Percentiles rank a stretch among this genome's conserved stretches.
Conservation (phyloP, 306 rosid species). For the Canavalia ensiformis region DNA sequence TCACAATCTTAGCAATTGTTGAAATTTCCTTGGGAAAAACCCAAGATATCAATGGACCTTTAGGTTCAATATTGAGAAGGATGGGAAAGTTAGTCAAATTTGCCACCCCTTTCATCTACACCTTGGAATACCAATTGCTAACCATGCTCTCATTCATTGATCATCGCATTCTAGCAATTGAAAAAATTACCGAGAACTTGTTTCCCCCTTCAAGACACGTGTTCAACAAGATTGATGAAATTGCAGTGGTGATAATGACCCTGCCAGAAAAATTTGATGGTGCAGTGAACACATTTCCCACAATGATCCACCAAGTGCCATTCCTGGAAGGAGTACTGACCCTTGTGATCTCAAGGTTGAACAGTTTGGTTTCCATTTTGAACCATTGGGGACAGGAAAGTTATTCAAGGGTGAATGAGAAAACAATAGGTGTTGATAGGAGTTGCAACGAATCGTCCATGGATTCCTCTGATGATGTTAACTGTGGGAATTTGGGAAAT, state of each 20-base stretch:
- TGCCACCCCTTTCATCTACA: slow-evolving; percentile 53
- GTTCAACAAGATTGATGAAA: slow-evolving; percentile 67
- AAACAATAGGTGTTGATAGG: slow-evolving; percentile 55
- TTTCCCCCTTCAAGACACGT: slow-evolving; percentile 62
- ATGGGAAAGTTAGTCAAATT: slow-evolving; percentile 42
- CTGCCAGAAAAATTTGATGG: slow-evolving; percentile 65
- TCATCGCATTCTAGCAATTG: slow-evolving; percentile 53
- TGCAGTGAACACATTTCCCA: slow-evolving; percentile 50
- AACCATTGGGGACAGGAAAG: slow-evolving; percentile 50
- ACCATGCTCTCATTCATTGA: slow-evolving; percentile 67
- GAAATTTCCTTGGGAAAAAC: slow-evolving; percentile 50
- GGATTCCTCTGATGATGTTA: slow-evolving; percentile 4
- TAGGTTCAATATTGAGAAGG: slow-evolving; percentile 61
- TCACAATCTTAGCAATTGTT: slow-evolving; percentile 58
- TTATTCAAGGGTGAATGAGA: slow-evolving; percentile 58
- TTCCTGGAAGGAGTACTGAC: slow-evolving; percentile 58
- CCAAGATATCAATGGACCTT: slow-evolving; percentile 61
- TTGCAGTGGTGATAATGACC: slow-evolving; percentile 44
- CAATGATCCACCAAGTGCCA: slow-evolving; percentile 47
- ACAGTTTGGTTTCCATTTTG: slow-evolving; percentile 51
- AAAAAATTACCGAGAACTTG: slow-evolving; percentile 53
- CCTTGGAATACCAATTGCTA: slow-evolving; percentile 57
- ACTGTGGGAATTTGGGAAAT: slow-evolving; percentile 20
- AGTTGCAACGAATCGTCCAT: slow-evolving; percentile 31
- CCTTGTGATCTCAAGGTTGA: slow-evolving; percentile 54